Conservation (phyloP, 148 eudicot genomes). For the Rhododendron williamsianum region DNA sequence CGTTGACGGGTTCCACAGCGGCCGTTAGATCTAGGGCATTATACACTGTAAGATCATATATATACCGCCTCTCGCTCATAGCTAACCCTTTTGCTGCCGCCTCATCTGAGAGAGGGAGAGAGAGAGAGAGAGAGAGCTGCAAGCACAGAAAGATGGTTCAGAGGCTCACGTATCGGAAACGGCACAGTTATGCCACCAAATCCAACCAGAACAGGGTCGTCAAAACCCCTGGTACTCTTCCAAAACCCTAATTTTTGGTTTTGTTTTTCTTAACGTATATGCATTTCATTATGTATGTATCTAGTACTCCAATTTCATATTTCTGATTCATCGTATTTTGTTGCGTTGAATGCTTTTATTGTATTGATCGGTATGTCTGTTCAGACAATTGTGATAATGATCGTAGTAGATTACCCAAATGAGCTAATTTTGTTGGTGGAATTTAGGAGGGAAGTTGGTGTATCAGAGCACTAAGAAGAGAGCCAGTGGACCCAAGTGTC, state of each 20-base stretch:
- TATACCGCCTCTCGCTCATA: not conserved
- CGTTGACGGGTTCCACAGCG: not conserved
- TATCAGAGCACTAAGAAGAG: conserved; percentile 58
- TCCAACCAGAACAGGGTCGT: conserved; percentile 45
- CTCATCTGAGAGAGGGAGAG: not conserved
- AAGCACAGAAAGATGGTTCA: conserved; percentile 31
- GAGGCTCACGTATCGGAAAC: conserved; percentile 36
- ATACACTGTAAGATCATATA: not conserved
- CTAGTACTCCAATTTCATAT: not conserved
- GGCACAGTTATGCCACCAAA: conserved; percentile 52
- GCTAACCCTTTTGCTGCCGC: not conserved
- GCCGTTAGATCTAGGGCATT: conserved; percentile 6
- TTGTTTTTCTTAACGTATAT: not conserved
- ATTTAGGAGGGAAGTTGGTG: conserved; percentile 47
- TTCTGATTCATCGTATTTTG: not conserved
- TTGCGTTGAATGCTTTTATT: not conserved
- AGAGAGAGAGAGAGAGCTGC: not conserved
- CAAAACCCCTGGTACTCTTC: conserved; percentile 38
- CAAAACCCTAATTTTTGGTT: not conserved
- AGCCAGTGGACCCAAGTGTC: conserved; percentile 58
- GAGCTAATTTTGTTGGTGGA: not conserved
- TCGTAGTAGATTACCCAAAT: conserved; percentile 1
- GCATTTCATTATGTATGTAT: not conserved
- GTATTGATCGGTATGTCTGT: not conserved
- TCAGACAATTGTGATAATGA: not conserved